Evolutionary conservation across 2,329 filamentous ascomycete genomes (phyloP).

Genomic region (Rugonectria rugulosa): DNA sequence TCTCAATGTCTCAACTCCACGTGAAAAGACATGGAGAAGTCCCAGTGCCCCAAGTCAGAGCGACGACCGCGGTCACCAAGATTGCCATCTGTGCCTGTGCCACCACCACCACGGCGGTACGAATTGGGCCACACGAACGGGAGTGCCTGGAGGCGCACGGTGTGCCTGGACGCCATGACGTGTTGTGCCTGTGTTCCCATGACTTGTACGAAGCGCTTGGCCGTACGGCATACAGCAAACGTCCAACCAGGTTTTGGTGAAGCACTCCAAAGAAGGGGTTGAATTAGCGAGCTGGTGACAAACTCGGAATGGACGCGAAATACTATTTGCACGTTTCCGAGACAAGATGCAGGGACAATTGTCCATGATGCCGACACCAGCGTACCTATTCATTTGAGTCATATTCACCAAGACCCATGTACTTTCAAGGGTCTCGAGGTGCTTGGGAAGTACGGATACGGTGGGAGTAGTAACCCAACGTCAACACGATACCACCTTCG

Average conservation of each 20-base stretch:
- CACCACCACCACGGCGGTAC: slow-evolving; percentile 7
- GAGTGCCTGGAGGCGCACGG: background rate
- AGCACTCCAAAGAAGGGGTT: background rate
- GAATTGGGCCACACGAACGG: background rate
- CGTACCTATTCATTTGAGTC: background rate
- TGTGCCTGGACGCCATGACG: background rate
- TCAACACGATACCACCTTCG: no score
- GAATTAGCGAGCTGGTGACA: background rate
- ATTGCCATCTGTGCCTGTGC: slow-evolving; percentile 13
- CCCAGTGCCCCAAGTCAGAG: slow-evolving; percentile 4
- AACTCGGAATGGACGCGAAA: background rate
- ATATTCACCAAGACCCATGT: background rate
- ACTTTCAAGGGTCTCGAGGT: no score
- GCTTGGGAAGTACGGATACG: no score
- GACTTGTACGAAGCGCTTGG: background rate
- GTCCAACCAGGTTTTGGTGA: background rate
- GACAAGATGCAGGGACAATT: background rate
- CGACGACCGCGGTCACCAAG: slow-evolving; percentile 4
- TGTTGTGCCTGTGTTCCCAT: background rate
- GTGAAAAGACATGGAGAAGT: slow-evolving; percentile 23
- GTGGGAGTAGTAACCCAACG: no score
- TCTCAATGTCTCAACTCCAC: slow-evolving; percentile 29
- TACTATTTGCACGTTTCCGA: background rate
- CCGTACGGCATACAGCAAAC: background rate
- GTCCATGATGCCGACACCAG: background rate